phyloP scores from a whole-genome alignment of 192 early-diverging fungal species.

The Helicostylum pulchrum region DNA sequence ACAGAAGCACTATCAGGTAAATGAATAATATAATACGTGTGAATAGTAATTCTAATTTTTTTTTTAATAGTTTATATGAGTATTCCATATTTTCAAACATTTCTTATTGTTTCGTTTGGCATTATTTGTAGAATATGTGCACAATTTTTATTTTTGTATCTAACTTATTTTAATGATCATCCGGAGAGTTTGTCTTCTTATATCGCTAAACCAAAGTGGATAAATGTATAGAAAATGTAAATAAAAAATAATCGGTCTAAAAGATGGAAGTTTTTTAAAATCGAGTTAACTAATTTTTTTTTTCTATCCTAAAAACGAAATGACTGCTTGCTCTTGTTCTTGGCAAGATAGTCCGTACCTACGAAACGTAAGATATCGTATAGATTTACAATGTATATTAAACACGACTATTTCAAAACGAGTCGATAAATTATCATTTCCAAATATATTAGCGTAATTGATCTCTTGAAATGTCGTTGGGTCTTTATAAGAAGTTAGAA shows the following conservation, averaged over 20 bases:
- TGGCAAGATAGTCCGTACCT: no score
- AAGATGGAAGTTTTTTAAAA: no score
- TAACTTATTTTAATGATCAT: constrained; percentile 31
- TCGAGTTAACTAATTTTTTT: no score
- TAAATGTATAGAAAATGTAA: constrained; percentile 20
- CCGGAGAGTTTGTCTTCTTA: constrained; percentile 2
- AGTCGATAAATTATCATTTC: no score
- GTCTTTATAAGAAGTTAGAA: no score
- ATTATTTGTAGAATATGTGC: constrained; percentile 40
- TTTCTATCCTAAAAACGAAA: no score
- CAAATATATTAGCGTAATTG: no score
- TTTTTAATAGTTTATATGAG: constrained; percentile 45
- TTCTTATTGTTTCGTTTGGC: constrained; percentile 46
- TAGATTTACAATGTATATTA: no score
- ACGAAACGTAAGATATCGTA: no score
- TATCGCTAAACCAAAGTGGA: constrained; percentile 21
- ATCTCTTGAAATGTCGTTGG: no score
- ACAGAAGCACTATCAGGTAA: constrained; percentile 57
- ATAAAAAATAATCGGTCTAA: not conserved
- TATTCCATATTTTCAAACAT: constrained; percentile 43
- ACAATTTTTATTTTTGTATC: constrained; percentile 44
- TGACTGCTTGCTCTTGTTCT: no score
- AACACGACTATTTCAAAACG: no score
- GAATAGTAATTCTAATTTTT: not conserved
- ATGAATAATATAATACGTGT: not conserved